Conservation (phyloP, 2,329 filamentous ascomycete genomes). For the Botrytis hyacinthi region DNA sequence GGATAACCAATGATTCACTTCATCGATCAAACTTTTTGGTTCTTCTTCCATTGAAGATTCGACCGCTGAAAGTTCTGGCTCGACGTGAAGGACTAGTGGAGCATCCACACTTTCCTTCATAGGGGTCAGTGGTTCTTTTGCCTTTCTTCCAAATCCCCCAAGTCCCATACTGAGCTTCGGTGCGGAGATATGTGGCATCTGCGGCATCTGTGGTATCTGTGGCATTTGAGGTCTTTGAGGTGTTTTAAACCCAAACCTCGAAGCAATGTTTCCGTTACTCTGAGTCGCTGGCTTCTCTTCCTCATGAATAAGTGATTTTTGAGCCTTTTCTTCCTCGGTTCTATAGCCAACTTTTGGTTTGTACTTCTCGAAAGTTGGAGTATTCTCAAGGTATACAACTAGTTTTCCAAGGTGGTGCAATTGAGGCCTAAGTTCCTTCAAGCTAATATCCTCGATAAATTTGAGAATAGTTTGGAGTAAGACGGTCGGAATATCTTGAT, state of each 20-base stretch:
- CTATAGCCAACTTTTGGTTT: conserved; percentile 5
- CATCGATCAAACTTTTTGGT: conserved; percentile 19
- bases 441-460: conserved; percentile 18
- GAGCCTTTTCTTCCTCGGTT: conserved; percentile 2
- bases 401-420: conserved; percentile 22
- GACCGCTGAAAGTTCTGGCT: background rate
- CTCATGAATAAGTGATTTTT: background rate
- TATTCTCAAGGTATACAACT: conserved; percentile 22
- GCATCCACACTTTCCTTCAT: conserved; percentile 13
- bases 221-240: conserved; percentile 19
- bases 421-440: conserved; percentile 19
- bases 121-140: conserved; percentile 9
- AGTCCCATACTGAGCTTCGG: conserved; percentile 20
- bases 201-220: conserved; percentile 20
- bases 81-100: background rate
- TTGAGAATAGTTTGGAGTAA: conserved; percentile 35
- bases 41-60: background rate
- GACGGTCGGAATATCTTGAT: conserved; percentile 31
- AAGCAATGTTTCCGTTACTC: conserved; percentile 16
- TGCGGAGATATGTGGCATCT: conserved; percentile 21
- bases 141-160: conserved; percentile 17
- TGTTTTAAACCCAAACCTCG: conserved; percentile 20
- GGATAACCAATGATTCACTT: conserved; percentile 19
- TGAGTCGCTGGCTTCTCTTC: background rate
- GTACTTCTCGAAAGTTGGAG: conserved; percentile 16